These are phyloP conservation scores for Pseudocercospora musae DNA, from an alignment of 2,329 filamentous ascomycete species.

Conservation along the genomic window DNA sequence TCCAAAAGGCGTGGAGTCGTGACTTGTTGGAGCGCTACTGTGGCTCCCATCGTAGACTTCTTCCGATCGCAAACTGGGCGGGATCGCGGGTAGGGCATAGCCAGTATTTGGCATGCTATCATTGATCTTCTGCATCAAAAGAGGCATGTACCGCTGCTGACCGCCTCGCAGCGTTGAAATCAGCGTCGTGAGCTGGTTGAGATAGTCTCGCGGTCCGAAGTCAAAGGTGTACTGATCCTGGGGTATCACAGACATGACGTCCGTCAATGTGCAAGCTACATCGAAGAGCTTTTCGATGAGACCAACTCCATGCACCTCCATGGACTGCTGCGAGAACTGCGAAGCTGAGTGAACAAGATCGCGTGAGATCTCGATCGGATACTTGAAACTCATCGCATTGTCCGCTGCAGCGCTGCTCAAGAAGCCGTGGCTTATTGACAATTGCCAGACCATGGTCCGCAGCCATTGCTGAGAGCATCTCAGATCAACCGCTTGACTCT, in stretches of 20 bases:
- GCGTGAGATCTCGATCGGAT: conserved; percentile 60
- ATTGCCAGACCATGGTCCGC: conserved; percentile 68
- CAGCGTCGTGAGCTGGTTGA: conserved; percentile 65
- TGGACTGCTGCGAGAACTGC: conserved; percentile 67
- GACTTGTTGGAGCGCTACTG: conserved; percentile 29
- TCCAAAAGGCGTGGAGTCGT: conserved; percentile 31
- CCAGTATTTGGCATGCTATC: conserved; percentile 46
- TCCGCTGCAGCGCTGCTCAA: conserved; percentile 59
- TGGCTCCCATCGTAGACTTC: conserved; percentile 32
- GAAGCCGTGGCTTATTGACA: conserved; percentile 63
- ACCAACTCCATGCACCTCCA: conserved; percentile 72
- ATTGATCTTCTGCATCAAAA: conserved; percentile 72
- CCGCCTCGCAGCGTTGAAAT: conserved; percentile 70
- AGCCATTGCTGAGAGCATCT: conserved; percentile 70
- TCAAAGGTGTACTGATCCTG: conserved; percentile 58
- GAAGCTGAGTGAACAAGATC: conserved; percentile 62
- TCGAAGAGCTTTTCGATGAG: conserved; percentile 81
- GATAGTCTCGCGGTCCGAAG: conserved; percentile 67
- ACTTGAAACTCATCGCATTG: conserved; percentile 59
- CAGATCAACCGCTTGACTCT: conserved; percentile 66
- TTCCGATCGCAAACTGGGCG: conserved; percentile 26
- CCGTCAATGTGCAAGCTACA: conserved; percentile 68
- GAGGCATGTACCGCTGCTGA: conserved; percentile 70
- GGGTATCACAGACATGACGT: conserved; percentile 64
- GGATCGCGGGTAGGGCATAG: conserved; percentile 28